Evolutionary conservation across 805 yeast species (phyloP), one percentile per base, ranked within the genome.

Genomic region (Sungouiozyma intestinalis): DNA sequence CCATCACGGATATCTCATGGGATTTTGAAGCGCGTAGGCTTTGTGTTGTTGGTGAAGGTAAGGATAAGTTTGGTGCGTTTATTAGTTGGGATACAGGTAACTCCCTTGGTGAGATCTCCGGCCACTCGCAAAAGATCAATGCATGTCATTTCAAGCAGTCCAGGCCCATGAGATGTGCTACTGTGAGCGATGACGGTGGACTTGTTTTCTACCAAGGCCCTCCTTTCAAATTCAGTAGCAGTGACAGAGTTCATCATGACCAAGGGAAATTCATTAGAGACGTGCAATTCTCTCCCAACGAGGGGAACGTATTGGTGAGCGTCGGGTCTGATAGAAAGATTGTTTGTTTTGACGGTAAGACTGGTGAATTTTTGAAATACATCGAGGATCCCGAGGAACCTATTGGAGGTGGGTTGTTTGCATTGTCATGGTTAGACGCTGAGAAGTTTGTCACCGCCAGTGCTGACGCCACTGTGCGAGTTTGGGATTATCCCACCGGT

Each of bases 1-100:
- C 84, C 6, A 78, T 92, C 55, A 81, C 74, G 50, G 88, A 85
- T 46, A 67, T 90, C 46, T 81, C 85, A 1, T 90, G 97, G 97
- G 97, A 92, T 60, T 80, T 81, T 20, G 98, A 90, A 55, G 77
- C 79, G 38, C 69, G 78, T 46, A 74, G 98, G 51, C 67, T 92
- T 40, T 85, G 92, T 56, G 95, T 95, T 1, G 97, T 88, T 9
- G 98, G 98, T 42, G 81, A 84, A 51, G 98, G 97, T 39, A 81
- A 81, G 50, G 96, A 87, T 52, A 74, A 83, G 46, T 88, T 76
- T 57, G 98, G 97, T 5, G 95, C 83, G 51, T 87, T 94, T 48
- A 85, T 90, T 60, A 77, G 95, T 6, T 83, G 82, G 74, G 99
- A 92, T 57, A 75, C 95, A 1, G 98, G 98, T 46, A 92, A 92